Conservation (phyloP, 768 basidiomycete species). For the Lactifluus volemus region DNA sequence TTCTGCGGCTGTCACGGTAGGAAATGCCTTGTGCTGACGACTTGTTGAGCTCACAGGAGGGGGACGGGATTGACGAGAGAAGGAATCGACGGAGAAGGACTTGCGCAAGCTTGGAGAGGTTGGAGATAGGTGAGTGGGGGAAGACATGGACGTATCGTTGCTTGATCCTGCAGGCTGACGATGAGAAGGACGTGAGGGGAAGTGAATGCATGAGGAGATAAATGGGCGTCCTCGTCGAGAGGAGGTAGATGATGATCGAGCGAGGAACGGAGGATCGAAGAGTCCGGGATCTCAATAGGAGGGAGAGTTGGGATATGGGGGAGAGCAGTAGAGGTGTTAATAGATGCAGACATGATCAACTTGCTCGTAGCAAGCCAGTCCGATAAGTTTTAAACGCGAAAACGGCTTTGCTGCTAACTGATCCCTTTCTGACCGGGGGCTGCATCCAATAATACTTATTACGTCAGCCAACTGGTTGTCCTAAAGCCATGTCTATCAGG, state of each 20-base stretch:
- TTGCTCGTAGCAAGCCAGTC: constrained; percentile 8
- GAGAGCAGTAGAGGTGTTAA: constrained; percentile 26
- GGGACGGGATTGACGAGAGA: constrained; percentile 35
- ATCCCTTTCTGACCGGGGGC: neutral
- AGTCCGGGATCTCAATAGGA: constrained; percentile 36
- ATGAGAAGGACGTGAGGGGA: constrained; percentile 22
- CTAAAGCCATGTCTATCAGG: constrained; percentile 8
- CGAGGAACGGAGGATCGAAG: constrained; percentile 22
- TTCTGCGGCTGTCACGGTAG: neutral
- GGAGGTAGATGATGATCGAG: constrained; percentile 27
- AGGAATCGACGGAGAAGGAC: constrained; percentile 72
- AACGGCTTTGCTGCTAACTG: neutral
- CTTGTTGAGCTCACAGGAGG: constrained; percentile 25
- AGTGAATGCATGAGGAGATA: constrained; percentile 23
- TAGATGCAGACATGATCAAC: constrained; percentile 15
- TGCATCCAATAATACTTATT: neutral
- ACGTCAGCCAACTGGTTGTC: constrained; percentile 5
- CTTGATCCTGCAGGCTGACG: constrained; percentile 21
- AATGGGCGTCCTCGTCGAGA: constrained; percentile 33
- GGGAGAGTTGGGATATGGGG: constrained; percentile 36
- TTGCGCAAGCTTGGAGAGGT: constrained; percentile 47
- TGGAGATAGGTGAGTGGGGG: constrained; percentile 23
- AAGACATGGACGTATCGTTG: constrained; percentile 22
- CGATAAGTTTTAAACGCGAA: neutral
- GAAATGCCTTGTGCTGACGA: constrained; percentile 6